Evolutionary conservation across 805 yeast genomes (phyloP).

Genomic region (Huiozyma naganishii): DNA sequence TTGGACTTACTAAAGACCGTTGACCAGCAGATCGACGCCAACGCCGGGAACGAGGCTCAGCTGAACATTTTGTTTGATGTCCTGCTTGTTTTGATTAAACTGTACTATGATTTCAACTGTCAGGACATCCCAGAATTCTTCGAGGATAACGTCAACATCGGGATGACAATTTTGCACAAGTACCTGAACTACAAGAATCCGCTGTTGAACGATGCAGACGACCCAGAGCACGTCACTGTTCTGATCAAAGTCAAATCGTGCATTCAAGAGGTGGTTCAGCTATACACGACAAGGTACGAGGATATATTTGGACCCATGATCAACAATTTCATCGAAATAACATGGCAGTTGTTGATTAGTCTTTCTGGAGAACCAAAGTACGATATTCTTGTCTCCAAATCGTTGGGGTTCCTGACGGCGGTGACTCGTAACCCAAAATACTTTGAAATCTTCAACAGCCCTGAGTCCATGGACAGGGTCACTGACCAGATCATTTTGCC

Average conservation of each 20-base stretch:
- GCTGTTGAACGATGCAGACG: conserved; percentile 42
- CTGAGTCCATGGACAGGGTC: conserved; percentile 58
- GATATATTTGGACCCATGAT: conserved; percentile 80
- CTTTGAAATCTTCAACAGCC: conserved; percentile 51
- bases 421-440: conserved; percentile 63
- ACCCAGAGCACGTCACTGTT: conserved; percentile 56
- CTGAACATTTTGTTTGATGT: conserved; percentile 56
- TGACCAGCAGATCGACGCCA: conserved; percentile 50
- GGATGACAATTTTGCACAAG: conserved; percentile 75
- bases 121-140: conserved; percentile 98
- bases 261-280: conserved; percentile 72
- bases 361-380: conserved; percentile 63
- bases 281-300: conserved; percentile 83
- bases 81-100: conserved; percentile 58
- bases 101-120: conserved; percentile 89
- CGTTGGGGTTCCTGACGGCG: conserved; percentile 72
- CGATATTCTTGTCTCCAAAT: conserved; percentile 74
- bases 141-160: conserved; percentile 72
- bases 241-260: conserved; percentile 67
- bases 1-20: conserved; percentile 55
- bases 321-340: conserved; percentile 64
- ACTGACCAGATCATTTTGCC: conserved; percentile 81
- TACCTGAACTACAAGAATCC: conserved; percentile 56
- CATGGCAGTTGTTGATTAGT: conserved; percentile 66
- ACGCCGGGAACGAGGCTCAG: conserved; percentile 36